A percentile compares a stretch with the other conserved stretches of the same genome.
These are phyloP conservation scores for Mycosphaerella sp. DNA, from an alignment of 2,329 filamentous ascomycete species.

Conservation along the genomic window DNA sequence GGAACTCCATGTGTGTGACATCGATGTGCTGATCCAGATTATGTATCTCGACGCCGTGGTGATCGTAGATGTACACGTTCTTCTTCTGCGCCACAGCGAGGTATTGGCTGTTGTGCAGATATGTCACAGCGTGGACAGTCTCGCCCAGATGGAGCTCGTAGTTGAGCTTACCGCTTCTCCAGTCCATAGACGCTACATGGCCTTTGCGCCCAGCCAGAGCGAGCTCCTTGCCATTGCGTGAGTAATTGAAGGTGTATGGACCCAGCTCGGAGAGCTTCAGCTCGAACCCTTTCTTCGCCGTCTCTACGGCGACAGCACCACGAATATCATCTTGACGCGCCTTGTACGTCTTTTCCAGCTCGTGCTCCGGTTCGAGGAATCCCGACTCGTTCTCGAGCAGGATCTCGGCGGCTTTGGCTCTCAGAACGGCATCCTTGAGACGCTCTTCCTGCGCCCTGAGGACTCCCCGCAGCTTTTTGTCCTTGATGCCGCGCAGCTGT, in stretches of 20 bases:
- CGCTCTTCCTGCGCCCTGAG: conserved; percentile 73
- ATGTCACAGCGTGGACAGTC: conserved; percentile 81
- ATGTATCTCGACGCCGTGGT: conserved; percentile 84
- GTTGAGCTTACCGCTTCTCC: conserved; percentile 82
- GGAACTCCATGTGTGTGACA: conserved; percentile 87
- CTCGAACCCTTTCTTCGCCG: conserved; percentile 89
- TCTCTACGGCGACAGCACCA: conserved; percentile 67
- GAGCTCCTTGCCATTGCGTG: conserved; percentile 78
- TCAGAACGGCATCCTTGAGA: conserved; percentile 71
- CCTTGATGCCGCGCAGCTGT: conserved; percentile 65
- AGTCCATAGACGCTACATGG: conserved; percentile 94
- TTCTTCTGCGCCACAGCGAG: conserved; percentile 97
- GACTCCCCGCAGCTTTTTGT: conserved; percentile 84
- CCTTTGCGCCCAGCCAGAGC: conserved; percentile 85
- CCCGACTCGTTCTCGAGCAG: conserved; percentile 79
- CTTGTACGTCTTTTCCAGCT: conserved; percentile 87
- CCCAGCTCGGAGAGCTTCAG: conserved; percentile 75
- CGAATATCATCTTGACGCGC: conserved; percentile 83
- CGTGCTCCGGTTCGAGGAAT: conserved; percentile 80
- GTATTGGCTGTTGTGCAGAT: conserved; percentile 90
- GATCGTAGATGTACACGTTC: conserved; percentile 94
- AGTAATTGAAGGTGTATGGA: conserved; percentile 84
- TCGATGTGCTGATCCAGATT: conserved; percentile 86
- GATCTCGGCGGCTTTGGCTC: conserved; percentile 93
- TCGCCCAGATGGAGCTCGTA: conserved; percentile 89